Evolutionary conservation across 2,329 filamentous ascomycete species (phyloP).

Genomic region (Phoma sp.): DNA sequence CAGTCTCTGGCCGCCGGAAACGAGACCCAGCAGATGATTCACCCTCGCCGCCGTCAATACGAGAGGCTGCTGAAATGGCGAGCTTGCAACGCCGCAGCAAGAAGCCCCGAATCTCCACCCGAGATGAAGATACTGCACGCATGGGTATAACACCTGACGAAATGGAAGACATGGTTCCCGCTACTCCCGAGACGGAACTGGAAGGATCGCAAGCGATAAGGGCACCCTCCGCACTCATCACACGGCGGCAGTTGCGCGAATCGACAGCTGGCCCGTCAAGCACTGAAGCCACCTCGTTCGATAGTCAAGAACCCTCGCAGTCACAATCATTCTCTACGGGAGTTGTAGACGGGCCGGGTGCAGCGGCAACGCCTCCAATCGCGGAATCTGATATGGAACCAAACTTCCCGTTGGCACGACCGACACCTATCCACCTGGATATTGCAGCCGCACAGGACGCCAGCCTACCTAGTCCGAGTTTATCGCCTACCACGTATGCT

Average conservation of each 20-base stretch:
- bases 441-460: slow-evolving; percentile 82
- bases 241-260: slow-evolving; percentile 38
- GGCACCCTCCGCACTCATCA: slow-evolving; percentile 24
- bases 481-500: slow-evolving; percentile 88
- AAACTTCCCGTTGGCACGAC: slow-evolving; percentile 52
- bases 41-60: slow-evolving; percentile 61
- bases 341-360: slow-evolving; percentile 53
- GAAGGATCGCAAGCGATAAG: slow-evolving; percentile 34
- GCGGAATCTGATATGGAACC: slow-evolving; percentile 75
- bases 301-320: slow-evolving; percentile 22
- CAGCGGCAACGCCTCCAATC: slow-evolving; percentile 78
- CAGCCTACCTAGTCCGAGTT: slow-evolving; percentile 89
- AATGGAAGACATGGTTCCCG: slow-evolving; percentile 42
- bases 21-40: slow-evolving; percentile 49
- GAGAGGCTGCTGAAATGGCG: slow-evolving; percentile 61
- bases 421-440: slow-evolving; percentile 63
- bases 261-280: slow-evolving; percentile 34
- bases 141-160: slow-evolving; percentile 41
- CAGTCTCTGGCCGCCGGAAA: slow-evolving; percentile 50
- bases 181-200: slow-evolving; percentile 50
- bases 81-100: slow-evolving; percentile 59
- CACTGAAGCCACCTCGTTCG: slow-evolving; percentile 20
- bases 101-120: slow-evolving; percentile 52
- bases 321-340: slow-evolving; percentile 36
- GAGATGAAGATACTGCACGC: slow-evolving; percentile 31